Base-by-base conservation (phyloP, 371 early-diverging fungal species). In the Apophysomyces ossiformis region DNA sequence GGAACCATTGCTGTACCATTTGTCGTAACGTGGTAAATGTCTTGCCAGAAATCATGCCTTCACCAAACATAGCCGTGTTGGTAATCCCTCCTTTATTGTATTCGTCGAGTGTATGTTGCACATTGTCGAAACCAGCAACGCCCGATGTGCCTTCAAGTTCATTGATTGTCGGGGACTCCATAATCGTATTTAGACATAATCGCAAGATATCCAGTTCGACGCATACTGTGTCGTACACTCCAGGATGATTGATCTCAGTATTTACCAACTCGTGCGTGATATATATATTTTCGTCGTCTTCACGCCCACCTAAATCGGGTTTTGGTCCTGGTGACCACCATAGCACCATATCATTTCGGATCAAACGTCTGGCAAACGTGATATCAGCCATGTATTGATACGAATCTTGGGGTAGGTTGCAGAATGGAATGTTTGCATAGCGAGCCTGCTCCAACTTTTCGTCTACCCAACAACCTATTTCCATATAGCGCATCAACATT, bases 241-340 rank as follows among this genome's bases (percentile, higher is more conserved):
- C 95, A 0, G 94, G 87, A 26, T 74, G 61, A 54, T 90, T 94
- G 45, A 94, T 81, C 68, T 95, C 93, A 0, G 91, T 89, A 47
- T 85, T 80, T 26, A 77, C 71, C 18, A 84, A 47, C 32, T 90
- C 90, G 15, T 80, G 78, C 7, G 80, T 65, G 32, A 85, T 83
- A n/a, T 75, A 79, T 12, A 77, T 68, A 67, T 87, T 86, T 60
- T 94, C 92, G 57, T 95, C 95, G 41, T 89, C 83, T 72, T 98
- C 95, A 3, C 92, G 81, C 0, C 97, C 96, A 37, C 98, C 97
- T 3, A 98, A 78, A 72, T 97, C 97, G 4, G 98, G 97, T 62
- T 82, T 84, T 44, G 73, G 76, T 7, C 87, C 84, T 1, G 88
- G 72, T 18, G 96, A 96, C 89, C 93, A 96, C 99, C 99, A 99